Conservation (phyloP, 345 rosid genomes). For the Brassica rapa region DNA sequence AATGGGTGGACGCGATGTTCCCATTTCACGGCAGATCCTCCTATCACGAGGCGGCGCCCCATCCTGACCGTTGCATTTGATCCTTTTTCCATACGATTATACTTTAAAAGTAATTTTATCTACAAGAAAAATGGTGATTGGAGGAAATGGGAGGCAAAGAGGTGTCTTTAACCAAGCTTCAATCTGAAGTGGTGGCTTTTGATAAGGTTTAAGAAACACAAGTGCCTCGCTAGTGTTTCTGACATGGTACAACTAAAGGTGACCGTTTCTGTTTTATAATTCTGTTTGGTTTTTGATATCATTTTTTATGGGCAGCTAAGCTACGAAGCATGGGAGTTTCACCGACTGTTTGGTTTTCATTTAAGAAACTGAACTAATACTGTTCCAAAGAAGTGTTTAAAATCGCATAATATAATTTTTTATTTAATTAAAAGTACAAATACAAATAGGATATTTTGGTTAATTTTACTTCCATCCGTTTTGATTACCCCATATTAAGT, state of each 20-base stretch:
- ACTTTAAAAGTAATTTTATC: no score
- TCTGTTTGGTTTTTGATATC: slow-evolving; percentile 14
- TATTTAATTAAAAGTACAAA: background rate
- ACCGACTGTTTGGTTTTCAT: background rate
- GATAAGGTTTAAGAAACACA: slow-evolving; percentile 30
- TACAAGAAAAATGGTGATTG: slow-evolving; percentile 20
- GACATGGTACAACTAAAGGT: slow-evolving; percentile 27
- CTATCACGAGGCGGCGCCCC: slow-evolving; percentile 5
- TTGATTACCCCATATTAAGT: background rate
- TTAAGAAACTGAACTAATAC: background rate
- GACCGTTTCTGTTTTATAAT: slow-evolving; percentile 29
- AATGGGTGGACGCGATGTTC: slow-evolving; percentile 36
- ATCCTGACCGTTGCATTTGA: slow-evolving; percentile 25
- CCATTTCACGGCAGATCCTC: slow-evolving; percentile 40
- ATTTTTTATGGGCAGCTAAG: slow-evolving; percentile 28
- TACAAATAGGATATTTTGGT: background rate
- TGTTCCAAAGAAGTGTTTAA: background rate
- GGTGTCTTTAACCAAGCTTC: slow-evolving; percentile 21
- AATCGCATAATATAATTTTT: background rate
- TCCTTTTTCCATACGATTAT: background rate
- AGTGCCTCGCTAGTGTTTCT: slow-evolving; percentile 32
- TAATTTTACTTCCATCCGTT: background rate
- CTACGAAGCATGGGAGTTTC: slow-evolving; percentile 15
- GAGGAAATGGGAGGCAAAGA: slow-evolving; percentile 37
- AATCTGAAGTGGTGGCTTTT: slow-evolving; percentile 21